These are phyloP conservation scores for Raffaelea albimanens DNA, from an alignment of 2,329 filamentous ascomycete genomes.

Conservation along the genomic window DNA sequence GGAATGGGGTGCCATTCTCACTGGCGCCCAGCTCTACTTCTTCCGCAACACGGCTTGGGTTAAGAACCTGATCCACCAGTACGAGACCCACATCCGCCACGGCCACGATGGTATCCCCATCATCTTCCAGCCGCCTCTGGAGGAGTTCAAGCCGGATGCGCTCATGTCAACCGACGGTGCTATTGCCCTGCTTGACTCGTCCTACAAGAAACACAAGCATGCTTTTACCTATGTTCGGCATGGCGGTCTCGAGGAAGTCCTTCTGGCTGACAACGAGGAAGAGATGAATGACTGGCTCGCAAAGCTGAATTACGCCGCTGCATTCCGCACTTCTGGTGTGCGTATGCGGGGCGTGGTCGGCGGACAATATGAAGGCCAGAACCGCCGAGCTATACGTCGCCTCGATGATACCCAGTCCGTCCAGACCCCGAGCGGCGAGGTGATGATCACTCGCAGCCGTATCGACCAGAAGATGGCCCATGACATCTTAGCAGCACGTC, in stretches of 20 bases:
- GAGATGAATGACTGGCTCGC: conserved; percentile 97
- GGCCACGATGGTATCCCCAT: conserved; percentile 68
- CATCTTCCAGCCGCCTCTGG: conserved; percentile 81
- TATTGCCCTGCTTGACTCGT: conserved; percentile 75
- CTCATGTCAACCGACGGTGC: conserved; percentile 90
- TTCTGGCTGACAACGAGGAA: conserved; percentile 79
- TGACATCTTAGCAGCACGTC: conserved; percentile 74
- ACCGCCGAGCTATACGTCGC: conserved; percentile 60
- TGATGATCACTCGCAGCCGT: conserved; percentile 61
- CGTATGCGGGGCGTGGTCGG: conserved; percentile 82
- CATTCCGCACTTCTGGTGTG: conserved; percentile 85
- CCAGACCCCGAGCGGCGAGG: conserved; percentile 63
- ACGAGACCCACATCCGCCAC: conserved; percentile 71
- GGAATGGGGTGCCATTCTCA: conserved; percentile 95
- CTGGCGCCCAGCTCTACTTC: conserved; percentile 93
- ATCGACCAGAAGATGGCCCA: conserved; percentile 76
- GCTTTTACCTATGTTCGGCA: conserved; percentile 86
- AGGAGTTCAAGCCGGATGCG: conserved; percentile 87
- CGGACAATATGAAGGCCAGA: conserved; percentile 75
- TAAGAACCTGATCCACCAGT: conserved; percentile 81
- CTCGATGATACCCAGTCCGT: conserved; percentile 43
- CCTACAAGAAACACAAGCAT: conserved; percentile 92
- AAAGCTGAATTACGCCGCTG: conserved; percentile 91
- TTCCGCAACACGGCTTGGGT: conserved; percentile 92
- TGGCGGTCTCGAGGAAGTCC: conserved; percentile 78